Base-by-base conservation (phyloP, 23 red algal genomes). In the Cyanidiococcus yangmingshanensis region DNA sequence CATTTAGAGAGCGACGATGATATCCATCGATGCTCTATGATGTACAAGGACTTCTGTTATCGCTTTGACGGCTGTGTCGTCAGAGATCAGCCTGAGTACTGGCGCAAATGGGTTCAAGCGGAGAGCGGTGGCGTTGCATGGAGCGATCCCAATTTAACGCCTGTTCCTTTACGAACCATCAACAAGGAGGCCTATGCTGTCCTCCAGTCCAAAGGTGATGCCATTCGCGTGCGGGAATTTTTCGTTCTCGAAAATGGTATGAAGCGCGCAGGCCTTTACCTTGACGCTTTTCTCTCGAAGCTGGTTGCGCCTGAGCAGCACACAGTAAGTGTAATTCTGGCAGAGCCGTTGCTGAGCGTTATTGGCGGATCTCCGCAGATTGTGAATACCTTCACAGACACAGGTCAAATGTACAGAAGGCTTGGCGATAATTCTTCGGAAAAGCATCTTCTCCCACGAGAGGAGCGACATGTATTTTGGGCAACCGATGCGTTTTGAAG, bases 201-300 rank as follows among this genome's bases (percentile, higher is more conserved):
- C 27, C n/a, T 71, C n/a, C 63, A 71, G 27, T 3, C 3, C 3
- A 12, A 30, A 35, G 63, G 7, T 7, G 63, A 71, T 29, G 21
- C 63, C n/a, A 32, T 32, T 71, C 63, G 27, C 7, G 63, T 71
- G 63, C 63, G 63, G 7, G 63, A 71, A 30, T 35, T 71, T 7
- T 12, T 71, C 32, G 63, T 71, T 35, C 32, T 2, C 3, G 12
- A 17, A 3, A 7, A 30, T 35, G 63, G 63, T 3, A 7, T 71
- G 12, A 25, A 35, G 27, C n/a, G 32, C 3, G 63, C 63, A 35
- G 21, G n/a, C 63, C 21, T 71, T 7, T 71, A 32, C 27, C 63
- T 71, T 32, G 32, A 71, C 7, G 63, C 63, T 7, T 25, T 71
- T 7, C 63, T 71, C 63, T 12, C n/a, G 63, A 35, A 12, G 63